Conservation (phyloP, 2,329 filamentous ascomycete species). For the Alternaria brassicicola region DNA sequence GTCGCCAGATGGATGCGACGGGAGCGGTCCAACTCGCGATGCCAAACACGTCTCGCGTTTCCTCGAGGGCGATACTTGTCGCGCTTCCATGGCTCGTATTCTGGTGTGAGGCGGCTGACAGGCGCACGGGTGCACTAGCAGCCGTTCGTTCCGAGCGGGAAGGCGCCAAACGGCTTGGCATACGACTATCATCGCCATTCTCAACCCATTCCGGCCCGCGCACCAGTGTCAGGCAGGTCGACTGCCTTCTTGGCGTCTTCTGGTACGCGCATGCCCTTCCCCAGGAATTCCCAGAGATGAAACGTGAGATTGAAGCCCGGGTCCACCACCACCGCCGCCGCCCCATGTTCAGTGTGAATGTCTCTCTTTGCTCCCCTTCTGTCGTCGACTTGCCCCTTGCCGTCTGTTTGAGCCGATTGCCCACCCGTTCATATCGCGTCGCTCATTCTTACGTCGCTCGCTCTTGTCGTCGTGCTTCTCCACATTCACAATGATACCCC, state of each 20-base stretch:
- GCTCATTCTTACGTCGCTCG: conserved; percentile 1
- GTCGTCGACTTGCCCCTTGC: not conserved
- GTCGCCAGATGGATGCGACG: not conserved
- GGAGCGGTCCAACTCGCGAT: not conserved
- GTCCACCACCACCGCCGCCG: too few species aligned
- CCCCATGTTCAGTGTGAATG: not conserved
- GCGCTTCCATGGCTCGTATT: not conserved
- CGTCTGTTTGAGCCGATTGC: not conserved
- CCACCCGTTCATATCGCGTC: conserved; percentile 2
- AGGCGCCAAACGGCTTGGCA: conserved; percentile 18
- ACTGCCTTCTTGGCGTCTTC: conserved; percentile 15
- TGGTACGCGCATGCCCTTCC: conserved; percentile 16
- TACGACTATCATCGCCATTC: conserved; percentile 15
- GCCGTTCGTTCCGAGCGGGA: conserved; percentile 18
- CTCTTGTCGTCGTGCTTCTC: conserved; percentile 5
- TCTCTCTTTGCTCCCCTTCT: not conserved
- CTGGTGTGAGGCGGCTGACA: conserved; percentile 4
- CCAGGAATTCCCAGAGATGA: conserved; percentile 1
- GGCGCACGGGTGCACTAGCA: not conserved
- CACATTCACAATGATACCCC: conserved; percentile 26
- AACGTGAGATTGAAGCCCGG: not conserved
- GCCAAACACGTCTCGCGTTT: not conserved
- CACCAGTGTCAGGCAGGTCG: not conserved
- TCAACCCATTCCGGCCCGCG: conserved; percentile 9
- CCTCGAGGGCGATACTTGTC: not conserved